These are phyloP conservation scores for Persicaria tinctoria DNA, from an alignment of 148 eudicot genomes.

Conservation along the genomic window DNA sequence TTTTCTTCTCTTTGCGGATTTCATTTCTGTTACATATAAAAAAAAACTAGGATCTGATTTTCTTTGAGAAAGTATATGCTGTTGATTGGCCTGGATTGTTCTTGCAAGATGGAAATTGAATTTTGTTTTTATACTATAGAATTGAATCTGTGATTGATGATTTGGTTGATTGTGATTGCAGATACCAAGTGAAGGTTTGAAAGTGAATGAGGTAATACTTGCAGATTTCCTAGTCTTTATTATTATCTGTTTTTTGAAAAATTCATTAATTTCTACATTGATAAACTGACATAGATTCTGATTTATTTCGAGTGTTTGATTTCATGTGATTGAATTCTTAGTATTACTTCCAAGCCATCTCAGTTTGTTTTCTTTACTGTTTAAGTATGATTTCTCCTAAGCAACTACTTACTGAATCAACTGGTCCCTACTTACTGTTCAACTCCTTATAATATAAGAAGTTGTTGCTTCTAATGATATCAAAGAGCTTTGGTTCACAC, in stretches of 20 bases:
- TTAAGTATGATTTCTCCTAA: not conserved
- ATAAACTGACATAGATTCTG: too few species aligned
- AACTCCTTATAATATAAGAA: not conserved
- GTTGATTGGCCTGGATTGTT: not conserved
- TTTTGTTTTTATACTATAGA: not conserved
- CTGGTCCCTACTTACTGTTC: not conserved
- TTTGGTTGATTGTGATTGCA: conserved; percentile 23
- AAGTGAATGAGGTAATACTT: conserved; percentile 62
- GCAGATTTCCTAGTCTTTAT: not conserved
- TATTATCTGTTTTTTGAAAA: too few species aligned
- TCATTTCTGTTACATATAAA: not conserved
- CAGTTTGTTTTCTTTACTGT: not conserved
- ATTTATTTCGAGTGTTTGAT: too few species aligned
- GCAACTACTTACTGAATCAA: not conserved
- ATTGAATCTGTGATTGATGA: not conserved
- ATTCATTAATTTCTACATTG: too few species aligned
- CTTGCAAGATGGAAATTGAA: not conserved
- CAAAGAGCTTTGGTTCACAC: not conserved
- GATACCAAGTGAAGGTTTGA: conserved; percentile 62
- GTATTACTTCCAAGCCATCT: not conserved
- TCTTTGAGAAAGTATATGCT: not conserved
- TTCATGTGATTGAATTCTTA: not conserved
- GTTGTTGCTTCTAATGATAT: not conserved
- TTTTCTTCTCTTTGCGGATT: not conserved
- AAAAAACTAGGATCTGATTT: not conserved